These are phyloP conservation scores for Neurospora sp. DNA, from an alignment of 495 filamentous ascomycete species.

Conservation along the genomic window DNA sequence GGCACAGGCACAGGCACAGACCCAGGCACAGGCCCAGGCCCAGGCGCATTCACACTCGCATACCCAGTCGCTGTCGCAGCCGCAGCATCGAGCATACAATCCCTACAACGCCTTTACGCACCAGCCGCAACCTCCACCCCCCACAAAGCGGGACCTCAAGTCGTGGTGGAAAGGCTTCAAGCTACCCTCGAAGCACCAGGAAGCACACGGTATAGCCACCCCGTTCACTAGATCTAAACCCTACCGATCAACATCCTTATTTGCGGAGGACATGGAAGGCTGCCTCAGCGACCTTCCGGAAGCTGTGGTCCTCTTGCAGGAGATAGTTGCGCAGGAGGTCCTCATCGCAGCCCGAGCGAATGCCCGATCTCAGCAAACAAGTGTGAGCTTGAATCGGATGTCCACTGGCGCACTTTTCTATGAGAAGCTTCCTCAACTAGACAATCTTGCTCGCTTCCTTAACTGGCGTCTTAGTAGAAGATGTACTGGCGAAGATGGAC, in stretches of 20 bases:
- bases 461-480: slow-evolving; percentile 7
- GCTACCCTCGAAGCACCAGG: slow-evolving; percentile 61
- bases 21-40: background rate
- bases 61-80: slow-evolving; percentile 3
- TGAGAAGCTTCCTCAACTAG: slow-evolving; percentile 10
- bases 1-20: background rate
- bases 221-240: slow-evolving; percentile 10
- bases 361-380: slow-evolving; percentile 17
- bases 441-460: slow-evolving; percentile 11
- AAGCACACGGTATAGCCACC: slow-evolving; percentile 57
- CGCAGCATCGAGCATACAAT: background rate
- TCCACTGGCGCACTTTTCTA: slow-evolving; percentile 1
- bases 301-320: slow-evolving; percentile 7
- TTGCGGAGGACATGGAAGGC: slow-evolving; percentile 15
- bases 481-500: slow-evolving; percentile 1
- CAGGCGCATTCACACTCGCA: slow-evolving; percentile 4
- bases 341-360: slow-evolving; percentile 1
- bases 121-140: slow-evolving; percentile 17
- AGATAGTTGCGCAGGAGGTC: slow-evolving; percentile 8
- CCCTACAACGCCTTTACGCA: slow-evolving; percentile 2
- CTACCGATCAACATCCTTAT: slow-evolving; percentile 7
- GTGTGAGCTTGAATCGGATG: slow-evolving; percentile 18
- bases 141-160: slow-evolving; percentile 70
- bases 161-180: slow-evolving; percentile 93
- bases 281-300: slow-evolving; percentile 7